These are phyloP conservation scores for Coelastrella sp. DNA, from an alignment of 139 green algal species.

Conservation along the genomic window DNA sequence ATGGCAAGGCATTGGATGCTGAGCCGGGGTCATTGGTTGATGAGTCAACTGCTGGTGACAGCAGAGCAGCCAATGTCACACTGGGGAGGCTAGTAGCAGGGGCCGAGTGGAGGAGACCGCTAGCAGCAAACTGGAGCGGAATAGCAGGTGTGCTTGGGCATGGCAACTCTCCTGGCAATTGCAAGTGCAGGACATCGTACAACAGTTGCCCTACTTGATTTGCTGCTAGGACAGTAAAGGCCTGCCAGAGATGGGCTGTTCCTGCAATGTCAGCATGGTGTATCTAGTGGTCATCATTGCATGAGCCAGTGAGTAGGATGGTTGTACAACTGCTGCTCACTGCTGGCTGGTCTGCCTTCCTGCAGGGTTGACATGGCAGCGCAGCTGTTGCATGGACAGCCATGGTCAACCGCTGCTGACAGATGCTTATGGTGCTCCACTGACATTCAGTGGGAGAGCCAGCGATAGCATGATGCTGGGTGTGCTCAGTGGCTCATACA, in stretches of 20 bases:
- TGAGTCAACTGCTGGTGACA: constrained; percentile 1
- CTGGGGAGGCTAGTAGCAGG: constrained; percentile 51
- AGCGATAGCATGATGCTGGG: constrained; percentile 80
- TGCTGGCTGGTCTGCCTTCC: background rate
- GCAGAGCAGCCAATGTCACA: constrained; percentile 16
- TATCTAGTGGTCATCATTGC: background rate
- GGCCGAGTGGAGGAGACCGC: constrained; percentile 84
- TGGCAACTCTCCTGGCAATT: background rate
- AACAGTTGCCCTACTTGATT: background rate
- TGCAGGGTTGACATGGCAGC: constrained; percentile 74
- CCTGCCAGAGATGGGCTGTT: too few species aligned
- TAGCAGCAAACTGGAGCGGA: constrained; percentile 77
- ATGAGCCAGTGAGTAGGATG: background rate
- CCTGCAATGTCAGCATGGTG: background rate
- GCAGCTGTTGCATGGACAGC: constrained; percentile 83
- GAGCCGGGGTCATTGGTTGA: constrained; percentile 28
- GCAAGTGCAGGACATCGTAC: background rate
- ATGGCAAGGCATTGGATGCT: constrained; percentile 44
- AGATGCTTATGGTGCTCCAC: constrained; percentile 87
- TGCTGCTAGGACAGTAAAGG: background rate
- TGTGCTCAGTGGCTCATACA: constrained; percentile 72
- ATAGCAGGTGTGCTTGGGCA: constrained; percentile 44
- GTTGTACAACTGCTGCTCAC: background rate
- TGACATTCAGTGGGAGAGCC: constrained; percentile 83
- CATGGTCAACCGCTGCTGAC: constrained; percentile 65